Evolutionary conservation across 306 rosid species (phyloP).

Genomic region (peach (Prunus persica)): DNA sequence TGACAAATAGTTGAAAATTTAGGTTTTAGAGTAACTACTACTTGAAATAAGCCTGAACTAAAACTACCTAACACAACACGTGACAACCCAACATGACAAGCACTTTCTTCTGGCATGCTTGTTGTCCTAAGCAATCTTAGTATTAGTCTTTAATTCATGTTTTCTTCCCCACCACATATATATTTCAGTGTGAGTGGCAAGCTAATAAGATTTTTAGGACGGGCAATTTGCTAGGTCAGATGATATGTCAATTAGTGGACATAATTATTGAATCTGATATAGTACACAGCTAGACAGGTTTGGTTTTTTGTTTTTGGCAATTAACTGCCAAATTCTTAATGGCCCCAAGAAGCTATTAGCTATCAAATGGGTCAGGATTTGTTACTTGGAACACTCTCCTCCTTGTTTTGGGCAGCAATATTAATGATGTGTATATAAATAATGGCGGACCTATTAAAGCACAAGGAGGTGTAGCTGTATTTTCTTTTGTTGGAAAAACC

Average conservation of each 20-base stretch:
- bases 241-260: not conserved
- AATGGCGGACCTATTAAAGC: no score
- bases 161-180: not conserved
- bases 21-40: no score
- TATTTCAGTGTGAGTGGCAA: no score
- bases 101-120: not conserved
- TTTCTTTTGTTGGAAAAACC: no score
- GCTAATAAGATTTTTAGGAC: no score
- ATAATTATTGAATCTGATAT: not conserved
- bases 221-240: not conserved
- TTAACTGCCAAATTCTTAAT: not conserved
- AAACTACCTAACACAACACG: not conserved
- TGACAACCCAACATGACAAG: not conserved
- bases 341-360: constrained; percentile 16
- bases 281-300: not conserved
- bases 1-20: no score
- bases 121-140: not conserved
- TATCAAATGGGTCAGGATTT: constrained; percentile 15
- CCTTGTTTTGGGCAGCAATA: not conserved
- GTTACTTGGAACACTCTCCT: not conserved
- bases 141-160: not conserved
- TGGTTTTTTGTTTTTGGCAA: constrained; percentile 18
- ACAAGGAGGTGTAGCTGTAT: no score
- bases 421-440: no score
- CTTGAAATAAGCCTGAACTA: not conserved